Percentiles rank a stretch among this genome's conserved stretches.
Conservation (phyloP, 192 early-diverging fungal species). For the Podila minutissima region DNA sequence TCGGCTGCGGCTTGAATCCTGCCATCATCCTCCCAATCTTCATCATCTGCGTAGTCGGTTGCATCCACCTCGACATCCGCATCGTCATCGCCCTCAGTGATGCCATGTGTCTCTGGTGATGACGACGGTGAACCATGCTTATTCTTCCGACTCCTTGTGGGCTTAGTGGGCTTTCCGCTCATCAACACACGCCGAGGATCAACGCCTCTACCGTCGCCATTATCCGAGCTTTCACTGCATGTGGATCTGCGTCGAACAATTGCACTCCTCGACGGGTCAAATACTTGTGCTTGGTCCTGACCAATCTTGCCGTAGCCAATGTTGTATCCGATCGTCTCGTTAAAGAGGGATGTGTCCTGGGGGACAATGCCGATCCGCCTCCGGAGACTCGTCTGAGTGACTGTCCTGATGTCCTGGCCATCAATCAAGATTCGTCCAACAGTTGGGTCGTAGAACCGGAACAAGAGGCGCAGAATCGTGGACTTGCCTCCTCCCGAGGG, state of each 20-base stretch:
- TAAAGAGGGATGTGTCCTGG: conserved; percentile 87
- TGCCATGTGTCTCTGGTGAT: conserved; percentile 8
- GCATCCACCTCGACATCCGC: conserved; percentile 53
- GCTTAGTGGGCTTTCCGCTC: conserved; percentile 19
- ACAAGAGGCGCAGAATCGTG: conserved; percentile 86
- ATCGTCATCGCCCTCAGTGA: conserved; percentile 73
- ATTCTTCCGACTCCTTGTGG: conserved; percentile 5
- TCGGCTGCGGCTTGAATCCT: conserved; percentile 73
- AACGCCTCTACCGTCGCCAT: background rate
- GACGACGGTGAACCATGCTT: conserved; percentile 5
- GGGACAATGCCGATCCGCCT: conserved; percentile 87
- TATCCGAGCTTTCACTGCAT: conserved; percentile 15
- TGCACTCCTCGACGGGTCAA: conserved; percentile 18
- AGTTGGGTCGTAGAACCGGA: conserved; percentile 93
- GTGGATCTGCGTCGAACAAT: background rate
- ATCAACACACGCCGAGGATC: conserved; percentile 2
- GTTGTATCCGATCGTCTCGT: conserved; percentile 89
- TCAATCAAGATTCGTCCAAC: conserved; percentile 85
- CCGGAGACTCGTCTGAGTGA: conserved; percentile 84
- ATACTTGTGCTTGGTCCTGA: conserved; percentile 67
- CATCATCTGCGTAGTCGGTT: conserved; percentile 30
- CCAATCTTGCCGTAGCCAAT: conserved; percentile 85
- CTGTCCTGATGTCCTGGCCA: conserved; percentile 79
- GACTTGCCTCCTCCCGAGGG: conserved; percentile 93
- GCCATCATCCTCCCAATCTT: conserved; percentile 45